A percentile compares a stretch with the other conserved stretches of the same genome.
Evolutionary conservation across 805 yeast species (phyloP).

Genomic region (Torulaspora gathmanii): DNA sequence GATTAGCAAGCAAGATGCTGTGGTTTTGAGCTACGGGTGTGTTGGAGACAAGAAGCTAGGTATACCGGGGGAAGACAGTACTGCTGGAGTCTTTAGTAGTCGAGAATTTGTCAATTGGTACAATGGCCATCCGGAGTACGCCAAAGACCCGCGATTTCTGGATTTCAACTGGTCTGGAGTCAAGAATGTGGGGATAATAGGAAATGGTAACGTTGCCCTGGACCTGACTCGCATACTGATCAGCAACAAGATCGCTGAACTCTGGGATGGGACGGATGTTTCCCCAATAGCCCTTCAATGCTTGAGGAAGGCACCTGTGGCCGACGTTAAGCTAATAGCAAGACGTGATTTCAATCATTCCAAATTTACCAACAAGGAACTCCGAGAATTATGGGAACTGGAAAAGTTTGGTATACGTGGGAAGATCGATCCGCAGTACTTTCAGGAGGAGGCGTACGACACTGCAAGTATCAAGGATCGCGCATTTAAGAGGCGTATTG

Average conservation of each 20-base stretch:
- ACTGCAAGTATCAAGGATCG: constrained; percentile 39
- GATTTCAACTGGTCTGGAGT: constrained; percentile 59
- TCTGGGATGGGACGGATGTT: constrained; percentile 72
- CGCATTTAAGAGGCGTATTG: constrained; percentile 58
- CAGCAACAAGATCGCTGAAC: constrained; percentile 43
- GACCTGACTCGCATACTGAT: constrained; percentile 81
- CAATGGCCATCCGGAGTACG: constrained; percentile 71
- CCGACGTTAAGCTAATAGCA: constrained; percentile 68
- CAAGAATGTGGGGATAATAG: constrained; percentile 72
- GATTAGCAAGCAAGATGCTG: constrained; percentile 57
- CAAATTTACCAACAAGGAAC: constrained; percentile 88
- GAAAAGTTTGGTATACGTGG: constrained; percentile 48
- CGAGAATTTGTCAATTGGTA: constrained; percentile 94
- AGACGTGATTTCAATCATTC: constrained; percentile 82
- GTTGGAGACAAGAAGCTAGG: constrained; percentile 49
- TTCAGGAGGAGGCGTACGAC: constrained; percentile 27
- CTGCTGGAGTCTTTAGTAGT: constrained; percentile 69
- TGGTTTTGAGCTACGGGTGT: constrained; percentile 81
- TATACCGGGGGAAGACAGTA: constrained; percentile 54
- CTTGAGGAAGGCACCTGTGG: constrained; percentile 52
- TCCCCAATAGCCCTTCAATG: constrained; percentile 51
- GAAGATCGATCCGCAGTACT: constrained; percentile 38
- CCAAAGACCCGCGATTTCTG: constrained; percentile 34
- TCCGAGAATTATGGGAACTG: constrained; percentile 74
- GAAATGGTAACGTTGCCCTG: constrained; percentile 94